phyloP scores from a whole-genome alignment of 768 basidiomycete genomes.

The Lyophyllum semitale region DNA sequence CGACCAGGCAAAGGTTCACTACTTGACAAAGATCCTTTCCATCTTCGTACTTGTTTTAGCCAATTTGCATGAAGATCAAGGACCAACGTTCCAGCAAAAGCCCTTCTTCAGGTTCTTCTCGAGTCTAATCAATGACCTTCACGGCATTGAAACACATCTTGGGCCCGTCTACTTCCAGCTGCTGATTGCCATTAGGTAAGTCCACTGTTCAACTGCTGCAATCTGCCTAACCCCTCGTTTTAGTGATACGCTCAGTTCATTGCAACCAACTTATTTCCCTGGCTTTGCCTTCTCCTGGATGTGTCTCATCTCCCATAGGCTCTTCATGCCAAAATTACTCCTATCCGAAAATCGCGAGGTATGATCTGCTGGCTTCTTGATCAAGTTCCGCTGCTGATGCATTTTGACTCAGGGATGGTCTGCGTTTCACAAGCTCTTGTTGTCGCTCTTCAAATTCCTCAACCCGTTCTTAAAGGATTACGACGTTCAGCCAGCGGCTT shows the following conservation, averaged over 20 bases:
- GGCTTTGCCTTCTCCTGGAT: slow-evolving; percentile 99
- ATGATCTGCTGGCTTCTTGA: slow-evolving; percentile 13
- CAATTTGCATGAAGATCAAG: slow-evolving; percentile 93
- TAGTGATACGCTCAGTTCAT: slow-evolving; percentile 93
- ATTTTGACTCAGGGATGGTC: slow-evolving; percentile 73
- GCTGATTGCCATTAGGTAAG: slow-evolving; percentile 84
- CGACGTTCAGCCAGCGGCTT: slow-evolving; percentile 76
- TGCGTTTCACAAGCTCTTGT: slow-evolving; percentile 91
- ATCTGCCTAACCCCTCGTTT: slow-evolving; percentile 5
- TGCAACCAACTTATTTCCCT: slow-evolving; percentile 96
- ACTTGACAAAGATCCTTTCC: slow-evolving; percentile 94
- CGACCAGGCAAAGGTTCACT: slow-evolving; percentile 94
- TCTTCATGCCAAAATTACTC: slow-evolving; percentile 96
- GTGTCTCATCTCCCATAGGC: slow-evolving; percentile 90
- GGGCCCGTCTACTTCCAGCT: slow-evolving; percentile 90
- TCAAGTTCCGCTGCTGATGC: slow-evolving; percentile 6
- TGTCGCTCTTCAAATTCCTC: slow-evolving; percentile 95
- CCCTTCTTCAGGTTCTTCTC: slow-evolving; percentile 99
- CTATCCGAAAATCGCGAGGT: slow-evolving; percentile 88
- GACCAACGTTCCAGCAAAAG: slow-evolving; percentile 89
- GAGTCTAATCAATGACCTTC: slow-evolving; percentile 89
- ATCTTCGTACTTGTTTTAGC: slow-evolving; percentile 96
- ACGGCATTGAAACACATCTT: slow-evolving; percentile 80
- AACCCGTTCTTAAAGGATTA: slow-evolving; percentile 86
- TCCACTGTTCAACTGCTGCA: background rate